A percentile compares a stretch with the other conserved stretches of the same genome.
These are phyloP conservation scores for Halocafeteria seosinensis DNA, from an alignment of 108 stramenopile genomes.

Conservation along the genomic window DNA sequence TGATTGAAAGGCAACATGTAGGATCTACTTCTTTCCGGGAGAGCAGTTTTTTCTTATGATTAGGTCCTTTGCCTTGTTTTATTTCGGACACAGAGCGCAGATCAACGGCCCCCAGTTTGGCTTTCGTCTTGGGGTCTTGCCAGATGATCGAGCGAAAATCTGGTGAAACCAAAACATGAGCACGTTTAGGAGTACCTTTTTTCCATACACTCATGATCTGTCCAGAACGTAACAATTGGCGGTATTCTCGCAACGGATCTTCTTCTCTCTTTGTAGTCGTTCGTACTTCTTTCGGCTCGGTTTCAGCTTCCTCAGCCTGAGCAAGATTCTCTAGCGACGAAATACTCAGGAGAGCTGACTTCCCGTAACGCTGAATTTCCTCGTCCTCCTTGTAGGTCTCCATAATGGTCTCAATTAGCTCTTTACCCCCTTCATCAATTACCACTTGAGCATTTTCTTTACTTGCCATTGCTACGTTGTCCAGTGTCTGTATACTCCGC, in stretches of 20 bases:
- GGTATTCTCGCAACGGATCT: slow-evolving; percentile 4
- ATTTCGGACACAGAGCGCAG: slow-evolving; percentile 3
- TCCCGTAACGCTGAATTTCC: slow-evolving; percentile 9
- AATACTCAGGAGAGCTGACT: slow-evolving; percentile 8
- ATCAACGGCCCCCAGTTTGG: slow-evolving; percentile 1
- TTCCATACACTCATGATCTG: slow-evolving; percentile 1
- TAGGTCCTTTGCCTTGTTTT: not conserved
- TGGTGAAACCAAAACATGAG: slow-evolving; percentile 8
- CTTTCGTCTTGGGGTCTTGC: slow-evolving; percentile 10
- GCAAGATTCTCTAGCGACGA: not conserved
- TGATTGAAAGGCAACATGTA: not conserved
- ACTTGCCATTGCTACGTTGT: slow-evolving; percentile 1
- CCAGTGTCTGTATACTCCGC: slow-evolving; percentile 7
- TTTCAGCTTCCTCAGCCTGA: not conserved
- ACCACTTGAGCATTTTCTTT: slow-evolving; percentile 7
- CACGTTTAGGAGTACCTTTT: slow-evolving; percentile 2
- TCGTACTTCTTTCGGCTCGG: not conserved
- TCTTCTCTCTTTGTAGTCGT: not conserved
- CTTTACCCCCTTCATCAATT: slow-evolving; percentile 9
- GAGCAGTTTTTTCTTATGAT: slow-evolving; percentile 2
- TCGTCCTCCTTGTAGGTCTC: slow-evolving; percentile 11
- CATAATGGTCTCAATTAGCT: slow-evolving; percentile 4
- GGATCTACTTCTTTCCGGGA: not conserved
- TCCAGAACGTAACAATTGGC: slow-evolving; percentile 7
- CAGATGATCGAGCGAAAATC: slow-evolving; percentile 12